Evolutionary conservation across 192 early-diverging fungal species (phyloP).

Genomic region (Coemansia sp.): DNA sequence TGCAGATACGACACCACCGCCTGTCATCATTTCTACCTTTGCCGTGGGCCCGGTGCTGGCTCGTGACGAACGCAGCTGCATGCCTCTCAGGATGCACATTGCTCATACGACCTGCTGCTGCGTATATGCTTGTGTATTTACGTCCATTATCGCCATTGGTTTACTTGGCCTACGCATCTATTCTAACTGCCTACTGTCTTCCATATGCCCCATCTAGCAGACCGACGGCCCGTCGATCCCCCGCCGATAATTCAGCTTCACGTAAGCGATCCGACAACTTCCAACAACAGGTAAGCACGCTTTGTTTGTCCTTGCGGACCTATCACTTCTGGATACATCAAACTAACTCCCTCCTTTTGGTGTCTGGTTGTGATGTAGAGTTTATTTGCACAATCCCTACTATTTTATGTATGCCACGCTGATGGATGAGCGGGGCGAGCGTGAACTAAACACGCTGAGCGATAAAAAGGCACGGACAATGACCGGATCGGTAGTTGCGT

Average conservation of each 20-base stretch:
- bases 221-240: slow-evolving; percentile 57
- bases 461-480: slow-evolving; percentile 89
- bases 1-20: neutral
- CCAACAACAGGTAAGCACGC: slow-evolving; percentile 48
- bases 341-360: neutral
- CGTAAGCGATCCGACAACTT: slow-evolving; percentile 38
- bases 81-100: neutral
- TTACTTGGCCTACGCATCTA: too few species aligned
- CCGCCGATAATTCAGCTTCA: slow-evolving; percentile 56
- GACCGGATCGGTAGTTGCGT: slow-evolving; percentile 93
- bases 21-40: neutral
- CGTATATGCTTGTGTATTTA: neutral
- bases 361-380: slow-evolving; percentile 20
- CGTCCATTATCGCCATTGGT: too few species aligned
- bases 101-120: neutral
- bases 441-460: slow-evolving; percentile 84
- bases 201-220: slow-evolving; percentile 32
- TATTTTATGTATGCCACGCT: slow-evolving; percentile 97
- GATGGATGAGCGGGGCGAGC: slow-evolving; percentile 75
- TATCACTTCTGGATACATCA: neutral
- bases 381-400: slow-evolving; percentile 77
- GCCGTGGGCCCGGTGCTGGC: neutral
- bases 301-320: neutral
- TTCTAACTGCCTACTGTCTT: too few species aligned
- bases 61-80: neutral